Percentiles rank a stretch among this genome's conserved stretches.
Evolutionary conservation across 1,139 yeast genomes (phyloP).

Genomic region (Ogataea hybrid): DNA sequence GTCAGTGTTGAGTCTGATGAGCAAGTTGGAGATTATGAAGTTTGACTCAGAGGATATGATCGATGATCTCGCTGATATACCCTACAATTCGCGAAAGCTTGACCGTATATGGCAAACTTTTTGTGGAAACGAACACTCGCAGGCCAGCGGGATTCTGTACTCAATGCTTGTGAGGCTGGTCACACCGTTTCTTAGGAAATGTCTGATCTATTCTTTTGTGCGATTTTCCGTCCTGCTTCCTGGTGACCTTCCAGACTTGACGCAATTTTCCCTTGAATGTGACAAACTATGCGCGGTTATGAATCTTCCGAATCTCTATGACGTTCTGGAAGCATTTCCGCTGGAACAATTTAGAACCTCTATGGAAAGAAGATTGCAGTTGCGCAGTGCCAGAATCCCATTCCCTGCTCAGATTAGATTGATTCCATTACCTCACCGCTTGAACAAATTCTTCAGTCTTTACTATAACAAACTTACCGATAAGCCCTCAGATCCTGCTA

Average conservation of each 20-base stretch:
- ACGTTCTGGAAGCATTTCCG: constrained; percentile 22
- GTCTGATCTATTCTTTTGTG: constrained; percentile 58
- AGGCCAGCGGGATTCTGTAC: constrained; percentile 38
- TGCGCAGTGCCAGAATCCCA: constrained; percentile 38
- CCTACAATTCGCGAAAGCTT: constrained; percentile 9
- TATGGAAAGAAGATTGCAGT: constrained; percentile 6
- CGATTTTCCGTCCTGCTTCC: constrained; percentile 54
- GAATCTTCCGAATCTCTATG: constrained; percentile 44
- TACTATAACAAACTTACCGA: constrained; percentile 47
- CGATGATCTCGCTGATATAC: constrained; percentile 12
- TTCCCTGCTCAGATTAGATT: constrained; percentile 50
- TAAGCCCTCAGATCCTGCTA: constrained; percentile 69
- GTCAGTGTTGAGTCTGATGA: constrained; percentile 25
- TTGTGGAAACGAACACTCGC: constrained; percentile 15
- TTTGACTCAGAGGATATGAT: constrained; percentile 6
- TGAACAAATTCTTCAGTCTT: constrained; percentile 67
- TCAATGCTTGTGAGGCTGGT: constrained; percentile 55
- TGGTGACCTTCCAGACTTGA: constrained; percentile 30
- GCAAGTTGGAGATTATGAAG: constrained; percentile 15
- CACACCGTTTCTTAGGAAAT: constrained; percentile 68
- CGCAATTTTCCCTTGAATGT: constrained; percentile 39
- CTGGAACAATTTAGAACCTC: constrained; percentile 13
- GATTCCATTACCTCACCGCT: constrained; percentile 45
- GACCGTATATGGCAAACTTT: constrained; percentile 25
- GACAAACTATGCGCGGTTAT: constrained; percentile 55